Conservation (phyloP, 2,329 filamentous ascomycete species). For the Neofusicoccum cordaticola region DNA sequence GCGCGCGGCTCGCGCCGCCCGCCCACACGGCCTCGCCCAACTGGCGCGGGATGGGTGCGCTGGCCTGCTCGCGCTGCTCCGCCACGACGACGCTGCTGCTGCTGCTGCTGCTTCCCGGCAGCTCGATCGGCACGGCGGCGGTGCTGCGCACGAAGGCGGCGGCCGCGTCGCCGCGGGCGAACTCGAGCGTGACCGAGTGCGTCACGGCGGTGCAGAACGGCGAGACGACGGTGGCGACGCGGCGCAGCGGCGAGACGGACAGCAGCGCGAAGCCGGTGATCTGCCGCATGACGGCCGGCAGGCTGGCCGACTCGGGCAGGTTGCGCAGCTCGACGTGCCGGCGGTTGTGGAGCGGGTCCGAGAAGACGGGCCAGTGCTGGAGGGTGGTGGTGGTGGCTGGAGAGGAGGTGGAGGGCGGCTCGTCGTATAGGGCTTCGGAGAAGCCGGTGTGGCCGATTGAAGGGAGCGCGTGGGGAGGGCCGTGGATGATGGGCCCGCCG, state of each 20-base stretch:
- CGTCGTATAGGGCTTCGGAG: background rate
- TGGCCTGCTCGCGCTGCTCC: background rate
- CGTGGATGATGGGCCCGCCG: background rate
- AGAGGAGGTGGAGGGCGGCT: background rate
- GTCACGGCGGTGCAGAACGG: background rate
- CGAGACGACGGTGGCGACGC: background rate
- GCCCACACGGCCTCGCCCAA: background rate
- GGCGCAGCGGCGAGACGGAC: background rate
- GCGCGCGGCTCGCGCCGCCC: background rate
- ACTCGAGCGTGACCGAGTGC: background rate
- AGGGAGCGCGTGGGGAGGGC: background rate
- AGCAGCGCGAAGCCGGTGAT: background rate
- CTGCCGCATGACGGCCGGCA: background rate
- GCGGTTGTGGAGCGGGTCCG: background rate
- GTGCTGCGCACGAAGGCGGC: background rate
- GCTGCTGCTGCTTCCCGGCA: background rate
- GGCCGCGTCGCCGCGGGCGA: background rate
- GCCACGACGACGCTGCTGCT: background rate
- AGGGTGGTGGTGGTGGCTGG: background rate
- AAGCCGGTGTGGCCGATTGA: background rate
- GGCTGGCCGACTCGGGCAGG: background rate
- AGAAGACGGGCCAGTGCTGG: background rate
- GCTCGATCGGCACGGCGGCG: background rate
- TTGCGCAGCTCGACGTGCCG: constrained; percentile 1
- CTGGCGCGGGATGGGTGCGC: background rate